These are phyloP conservation scores for Rhizoclosmatium globosum DNA, from an alignment of 192 early-diverging fungal species.

Conservation along the genomic window DNA sequence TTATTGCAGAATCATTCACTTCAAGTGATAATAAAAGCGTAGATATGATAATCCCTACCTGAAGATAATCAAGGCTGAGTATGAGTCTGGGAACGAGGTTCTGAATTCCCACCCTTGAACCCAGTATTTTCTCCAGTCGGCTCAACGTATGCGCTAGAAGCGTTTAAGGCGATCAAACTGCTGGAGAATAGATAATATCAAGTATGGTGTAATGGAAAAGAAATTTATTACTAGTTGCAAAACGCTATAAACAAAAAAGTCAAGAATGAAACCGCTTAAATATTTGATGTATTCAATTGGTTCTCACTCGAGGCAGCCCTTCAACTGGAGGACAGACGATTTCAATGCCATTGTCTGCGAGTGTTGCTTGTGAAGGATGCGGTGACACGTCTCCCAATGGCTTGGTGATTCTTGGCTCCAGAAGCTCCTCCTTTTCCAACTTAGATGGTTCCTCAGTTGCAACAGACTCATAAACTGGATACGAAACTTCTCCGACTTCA, in stretches of 20 bases:
- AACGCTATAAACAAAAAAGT: not conserved
- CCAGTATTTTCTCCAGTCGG: too few relatives aligned
- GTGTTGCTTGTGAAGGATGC: slow-evolving; percentile 3
- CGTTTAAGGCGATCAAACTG: not conserved
- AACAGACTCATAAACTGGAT: slow-evolving; percentile 37
- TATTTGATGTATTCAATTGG: not conserved
- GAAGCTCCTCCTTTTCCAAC: not conserved
- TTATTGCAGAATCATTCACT: too few relatives aligned
- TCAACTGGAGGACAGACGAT: not conserved
- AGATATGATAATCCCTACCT: too few relatives aligned
- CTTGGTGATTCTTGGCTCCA: not conserved
- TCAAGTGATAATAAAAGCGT: too few relatives aligned
- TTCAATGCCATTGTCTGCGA: slow-evolving; percentile 10
- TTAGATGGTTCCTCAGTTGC: slow-evolving; percentile 26
- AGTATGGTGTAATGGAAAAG: not conserved
- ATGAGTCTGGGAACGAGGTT: too few relatives aligned
- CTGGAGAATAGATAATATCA: not conserved
- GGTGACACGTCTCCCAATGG: not conserved
- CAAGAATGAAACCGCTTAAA: not conserved
- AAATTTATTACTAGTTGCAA: not conserved
- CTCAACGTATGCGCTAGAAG: too few relatives aligned
- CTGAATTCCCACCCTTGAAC: too few relatives aligned
- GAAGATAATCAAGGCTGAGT: too few relatives aligned
- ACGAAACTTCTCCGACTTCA: slow-evolving; percentile 85
- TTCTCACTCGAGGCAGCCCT: too few relatives aligned